Evolutionary conservation across 805 yeast species (phyloP).

Genomic region (Hanseniaspora hatyaiensis): DNA sequence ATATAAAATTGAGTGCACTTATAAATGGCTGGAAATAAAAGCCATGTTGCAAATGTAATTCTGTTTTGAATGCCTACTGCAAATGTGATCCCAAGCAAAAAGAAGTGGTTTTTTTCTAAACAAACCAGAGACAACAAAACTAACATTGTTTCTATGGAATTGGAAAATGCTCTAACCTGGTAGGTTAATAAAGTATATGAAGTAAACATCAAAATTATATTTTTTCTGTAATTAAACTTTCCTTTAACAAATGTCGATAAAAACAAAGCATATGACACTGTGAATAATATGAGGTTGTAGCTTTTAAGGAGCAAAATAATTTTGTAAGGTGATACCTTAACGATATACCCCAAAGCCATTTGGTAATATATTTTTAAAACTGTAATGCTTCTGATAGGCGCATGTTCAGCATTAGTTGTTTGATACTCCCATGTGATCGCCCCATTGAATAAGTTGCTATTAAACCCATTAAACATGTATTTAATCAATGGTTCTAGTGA

Average conservation of each 20-base stretch:
- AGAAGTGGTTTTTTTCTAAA: conserved; percentile 27
- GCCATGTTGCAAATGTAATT: conserved; percentile 67
- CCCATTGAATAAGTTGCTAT: conserved; percentile 15
- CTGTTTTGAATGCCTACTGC: conserved; percentile 73
- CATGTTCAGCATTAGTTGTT: too few species aligned
- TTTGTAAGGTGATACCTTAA: not conserved
- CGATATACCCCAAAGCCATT: not conserved
- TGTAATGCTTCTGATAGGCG: conserved; percentile 10
- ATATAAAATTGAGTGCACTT: conserved; percentile 31
- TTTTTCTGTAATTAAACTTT: conserved; percentile 20
- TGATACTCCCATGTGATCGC: conserved; percentile 20
- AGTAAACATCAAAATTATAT: conserved; percentile 35
- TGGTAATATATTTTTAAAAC: conserved; percentile 1
- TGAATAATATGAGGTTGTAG: conserved; percentile 4
- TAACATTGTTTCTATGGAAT: conserved; percentile 56
- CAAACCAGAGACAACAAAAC: conserved; percentile 34
- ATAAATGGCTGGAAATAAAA: conserved; percentile 47
- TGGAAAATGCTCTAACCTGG: conserved; percentile 85
- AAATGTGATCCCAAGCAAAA: conserved; percentile 37
- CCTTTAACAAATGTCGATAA: not conserved
- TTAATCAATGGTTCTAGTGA: conserved; percentile 57
- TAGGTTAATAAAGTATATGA: conserved; percentile 65
- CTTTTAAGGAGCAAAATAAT: conserved; percentile 19
- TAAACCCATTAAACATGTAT: not conserved
- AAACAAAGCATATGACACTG: not conserved